Conservation (phyloP, 176 grass and related monocot genomes). For the Oryza punctata region DNA sequence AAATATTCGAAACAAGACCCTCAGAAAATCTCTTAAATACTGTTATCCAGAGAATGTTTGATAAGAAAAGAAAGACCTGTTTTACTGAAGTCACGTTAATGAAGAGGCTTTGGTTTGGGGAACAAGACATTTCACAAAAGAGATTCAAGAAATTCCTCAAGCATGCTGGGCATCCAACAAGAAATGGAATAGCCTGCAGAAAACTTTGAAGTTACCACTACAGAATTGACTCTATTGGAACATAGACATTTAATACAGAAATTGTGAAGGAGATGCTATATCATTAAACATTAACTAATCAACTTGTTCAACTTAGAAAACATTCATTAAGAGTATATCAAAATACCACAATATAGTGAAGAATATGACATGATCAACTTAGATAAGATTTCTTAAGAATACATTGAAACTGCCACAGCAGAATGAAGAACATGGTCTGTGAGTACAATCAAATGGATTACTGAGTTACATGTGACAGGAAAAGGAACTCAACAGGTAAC, state of each 20-base stretch:
- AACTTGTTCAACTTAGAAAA: slow-evolving; percentile 9
- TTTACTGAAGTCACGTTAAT: slow-evolving; percentile 91
- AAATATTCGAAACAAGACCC: neutral
- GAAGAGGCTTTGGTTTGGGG: slow-evolving; percentile 96
- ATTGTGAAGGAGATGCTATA: slow-evolving; percentile 25
- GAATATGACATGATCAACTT: too few relatives aligned
- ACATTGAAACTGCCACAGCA: too few relatives aligned
- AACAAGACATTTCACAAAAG: slow-evolving; percentile 93
- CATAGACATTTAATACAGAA: slow-evolving; percentile 25
- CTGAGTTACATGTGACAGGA: neutral
- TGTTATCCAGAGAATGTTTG: neutral
- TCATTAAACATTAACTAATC: slow-evolving; percentile 38
- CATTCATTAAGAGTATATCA: neutral
- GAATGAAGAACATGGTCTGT: slow-evolving; percentile 15
- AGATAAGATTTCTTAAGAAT: too few relatives aligned
- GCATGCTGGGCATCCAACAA: slow-evolving; percentile 99
- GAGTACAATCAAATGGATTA: neutral
- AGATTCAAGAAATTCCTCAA: slow-evolving; percentile 97
- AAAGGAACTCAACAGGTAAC: slow-evolving; percentile 1
- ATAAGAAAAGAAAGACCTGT: slow-evolving; percentile 56
- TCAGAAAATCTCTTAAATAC: slow-evolving; percentile 1
- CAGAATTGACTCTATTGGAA: slow-evolving; percentile 1
- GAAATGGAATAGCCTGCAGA: slow-evolving; percentile 94
- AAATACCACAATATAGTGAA: neutral
- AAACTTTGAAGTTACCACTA: slow-evolving; percentile 16